Evolutionary conservation across 2,329 filamentous ascomycete species (phyloP), one percentile per base, ranked within the genome.

Genomic region (Truncatella angustata): DNA sequence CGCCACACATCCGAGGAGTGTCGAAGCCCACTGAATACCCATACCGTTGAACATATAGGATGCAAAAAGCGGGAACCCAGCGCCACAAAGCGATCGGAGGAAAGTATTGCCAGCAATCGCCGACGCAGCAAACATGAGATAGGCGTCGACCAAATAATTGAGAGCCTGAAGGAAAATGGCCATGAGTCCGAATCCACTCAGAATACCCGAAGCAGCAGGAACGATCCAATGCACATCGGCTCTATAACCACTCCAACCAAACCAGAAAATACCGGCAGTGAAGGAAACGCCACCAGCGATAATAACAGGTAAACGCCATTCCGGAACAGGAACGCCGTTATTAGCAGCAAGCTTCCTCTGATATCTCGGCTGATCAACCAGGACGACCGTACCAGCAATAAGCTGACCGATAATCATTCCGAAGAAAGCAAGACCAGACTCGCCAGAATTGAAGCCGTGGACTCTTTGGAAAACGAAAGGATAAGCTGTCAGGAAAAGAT

Each of bases 401-500:
- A 93, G 55, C 64, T 91, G 81, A 43, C 90, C 90, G 7, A 77
- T 62, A 48, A 94, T 82, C 86, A 96, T 90, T 50, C 91, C 91
- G 61, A 96, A 90, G 68, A 91, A 96, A 4, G 90, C 85, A 4
- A 96, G 77, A 2, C 91, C 91, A 4, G 85, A 80, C 16, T 89
- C 70, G 52, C 91, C 91, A 1, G 78, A 63, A 30, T 73, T 82
- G 73, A 93, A 87, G 58, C 81, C 78, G 67, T 96, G 87, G 4
- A 91, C 77, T 24, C 78, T 75, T 55, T 86, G 76, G 71, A 94
- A 96, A 44, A 95, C 87, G 40, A 94, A 81, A 0, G 88, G 86
- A 61, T 95, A 95, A 1, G 90, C 88, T 0, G 90, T 92, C 49
- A 96, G 77, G 74, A 94, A 94, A 23, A 93, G 84, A 64, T 94